Base-by-base conservation (phyloP, 441 rosid genomes). In the Adansonia gregorii region DNA sequence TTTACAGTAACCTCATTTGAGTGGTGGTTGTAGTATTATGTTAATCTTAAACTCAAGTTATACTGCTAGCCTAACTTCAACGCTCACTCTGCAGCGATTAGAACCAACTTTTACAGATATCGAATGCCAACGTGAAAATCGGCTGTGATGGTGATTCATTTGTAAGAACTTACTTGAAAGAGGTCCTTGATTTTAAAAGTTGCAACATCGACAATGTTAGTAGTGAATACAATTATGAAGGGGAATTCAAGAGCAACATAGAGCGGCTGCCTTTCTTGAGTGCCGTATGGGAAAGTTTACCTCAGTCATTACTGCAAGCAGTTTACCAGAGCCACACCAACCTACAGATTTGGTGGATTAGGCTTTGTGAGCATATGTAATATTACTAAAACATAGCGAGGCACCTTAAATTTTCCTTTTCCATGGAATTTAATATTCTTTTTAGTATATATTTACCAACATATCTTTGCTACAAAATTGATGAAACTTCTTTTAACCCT, bases 231-330 rank as follows among this genome's bases (percentile, higher is more conserved):
- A 12, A 8, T 0, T 85, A 79, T 48, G 39, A 39, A 7, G 49
- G 11, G 24, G 55, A 75, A 4, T 82, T 79, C 48, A 3, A 78
- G 27, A 66, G 58, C 61, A 49, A 24, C 11, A 4, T 20, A 85
- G 85, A 41, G 79, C 79, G n/a, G 89, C 91, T n/a, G 85, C 88
- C 9, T 86, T 88, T 81, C 83, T 86, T 17, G 91, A 88, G 76
- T 82, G 58, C 88, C 91, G 19, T 88, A 86, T 22, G 70, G 66
- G 80, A 85, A 79, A 82, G 85, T 83, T 6, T 86, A 82, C 79
- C 46, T 77, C 59, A 45, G n/a, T 17, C 78, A 41, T 0, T 73
- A 85, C 81, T 84, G 89, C 85, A 85, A 83, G 24, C n/a, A 54
- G 19, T 86, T 63, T 63, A 27, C 24, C 43, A 82, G 83, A 7